Percentiles rank a stretch among this genome's conserved stretches.
Conservation (phyloP, 1,284 basidiomycete genomes). For the Prillingera fragicola region DNA sequence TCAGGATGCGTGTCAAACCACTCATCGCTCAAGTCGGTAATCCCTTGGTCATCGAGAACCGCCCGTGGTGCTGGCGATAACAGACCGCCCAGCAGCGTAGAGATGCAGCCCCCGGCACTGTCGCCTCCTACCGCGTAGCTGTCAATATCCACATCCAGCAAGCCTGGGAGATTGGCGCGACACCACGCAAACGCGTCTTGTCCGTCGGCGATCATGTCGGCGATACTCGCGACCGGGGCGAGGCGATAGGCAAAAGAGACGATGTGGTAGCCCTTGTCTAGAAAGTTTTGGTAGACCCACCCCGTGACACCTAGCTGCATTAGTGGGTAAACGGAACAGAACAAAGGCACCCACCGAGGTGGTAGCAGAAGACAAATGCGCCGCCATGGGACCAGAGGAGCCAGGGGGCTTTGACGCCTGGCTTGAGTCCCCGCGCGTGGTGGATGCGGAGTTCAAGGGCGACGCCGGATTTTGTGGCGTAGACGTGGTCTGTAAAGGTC, state of each 20-base stretch:
- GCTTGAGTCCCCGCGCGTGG: no score
- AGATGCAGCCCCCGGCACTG: neutral
- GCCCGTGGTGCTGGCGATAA: constrained; percentile 20
- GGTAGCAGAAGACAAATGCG: neutral
- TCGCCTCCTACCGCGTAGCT: neutral
- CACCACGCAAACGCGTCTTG: constrained; percentile 1
- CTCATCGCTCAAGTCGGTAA: constrained; percentile 22
- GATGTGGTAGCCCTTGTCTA: constrained; percentile 1
- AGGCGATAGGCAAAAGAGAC: constrained; percentile 1
- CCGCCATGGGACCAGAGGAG: constrained; percentile 2
- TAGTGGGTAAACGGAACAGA: neutral
- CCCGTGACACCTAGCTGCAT: neutral
- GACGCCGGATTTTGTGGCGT: neutral
- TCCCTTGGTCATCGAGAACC: constrained; percentile 25
- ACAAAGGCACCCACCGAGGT: no score
- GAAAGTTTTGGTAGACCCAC: constrained; percentile 1
- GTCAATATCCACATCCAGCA: constrained; percentile 5
- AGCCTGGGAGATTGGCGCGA: constrained; percentile 5
- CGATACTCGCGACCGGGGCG: constrained; percentile 1
- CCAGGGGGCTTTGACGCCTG: neutral
- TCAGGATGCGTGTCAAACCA: constrained; percentile 2
- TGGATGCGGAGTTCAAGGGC: neutral
- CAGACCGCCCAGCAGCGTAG: neutral
- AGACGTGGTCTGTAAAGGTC: neutral
- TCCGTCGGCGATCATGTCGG: neutral